These are phyloP conservation scores for Phytopythium montanum DNA, from an alignment of 352 stramenopile genomes.

Conservation along the genomic window DNA sequence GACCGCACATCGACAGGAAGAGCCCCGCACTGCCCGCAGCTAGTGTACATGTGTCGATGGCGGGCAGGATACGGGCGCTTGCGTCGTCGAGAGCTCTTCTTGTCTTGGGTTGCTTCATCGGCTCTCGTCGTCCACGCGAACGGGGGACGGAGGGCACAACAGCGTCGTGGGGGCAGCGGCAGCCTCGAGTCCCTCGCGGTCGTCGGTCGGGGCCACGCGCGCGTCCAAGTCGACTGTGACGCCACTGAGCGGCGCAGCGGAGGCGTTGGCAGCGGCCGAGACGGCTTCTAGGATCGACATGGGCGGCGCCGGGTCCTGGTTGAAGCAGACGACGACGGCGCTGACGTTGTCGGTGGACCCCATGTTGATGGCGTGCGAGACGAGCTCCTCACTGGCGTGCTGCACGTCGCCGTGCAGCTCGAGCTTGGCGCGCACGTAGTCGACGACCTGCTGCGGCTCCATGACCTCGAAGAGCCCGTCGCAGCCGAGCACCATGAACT, in stretches of 20 bases:
- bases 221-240: constrained; percentile 3
- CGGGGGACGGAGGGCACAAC: constrained; percentile 3
- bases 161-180: neutral
- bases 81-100: neutral
- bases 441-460: constrained; percentile 71
- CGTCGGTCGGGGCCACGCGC: constrained; percentile 12
- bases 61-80: neutral
- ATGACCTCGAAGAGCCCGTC: constrained; percentile 88
- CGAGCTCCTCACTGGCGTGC: constrained; percentile 77
- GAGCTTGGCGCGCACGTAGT: constrained; percentile 77
- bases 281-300: constrained; percentile 30
- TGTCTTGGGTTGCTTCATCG: neutral
- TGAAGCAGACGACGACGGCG: constrained; percentile 74
- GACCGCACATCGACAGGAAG: neutral
- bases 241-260: constrained; percentile 3
- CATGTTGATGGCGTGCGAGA: constrained; percentile 76
- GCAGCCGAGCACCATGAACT: constrained; percentile 82
- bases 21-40: neutral
- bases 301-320: constrained; percentile 42
- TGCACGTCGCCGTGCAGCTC: constrained; percentile 66
- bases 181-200: neutral
- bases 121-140: neutral
- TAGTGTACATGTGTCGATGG: constrained; percentile 5
- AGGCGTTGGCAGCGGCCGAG: constrained; percentile 19
- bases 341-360: constrained; percentile 85